Percentiles rank a stretch among this genome's conserved stretches.
phyloP scores from a whole-genome alignment of 2,329 filamentous ascomycete genomes.

The Beauveria australis region DNA sequence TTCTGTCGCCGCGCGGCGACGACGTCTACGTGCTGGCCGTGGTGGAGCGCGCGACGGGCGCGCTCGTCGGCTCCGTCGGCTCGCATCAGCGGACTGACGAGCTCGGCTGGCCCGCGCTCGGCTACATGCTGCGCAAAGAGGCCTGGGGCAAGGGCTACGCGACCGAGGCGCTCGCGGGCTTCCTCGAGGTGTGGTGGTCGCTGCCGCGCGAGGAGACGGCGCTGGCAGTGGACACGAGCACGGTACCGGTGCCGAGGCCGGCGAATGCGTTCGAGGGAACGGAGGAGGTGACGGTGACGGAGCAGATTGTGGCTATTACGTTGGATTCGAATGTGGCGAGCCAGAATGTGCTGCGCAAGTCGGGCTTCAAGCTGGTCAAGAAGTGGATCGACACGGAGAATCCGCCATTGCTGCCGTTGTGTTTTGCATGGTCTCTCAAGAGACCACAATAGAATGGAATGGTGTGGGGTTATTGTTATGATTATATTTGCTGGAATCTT shows the following conservation, averaged over 20 bases:
- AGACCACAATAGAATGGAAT: not conserved
- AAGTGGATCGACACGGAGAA: conserved; percentile 21
- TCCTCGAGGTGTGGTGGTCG: conserved; percentile 37
- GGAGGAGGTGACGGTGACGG: conserved; percentile 18
- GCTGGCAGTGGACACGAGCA: conserved; percentile 28
- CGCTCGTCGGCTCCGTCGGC: conserved; percentile 44
- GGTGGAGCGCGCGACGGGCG: conserved; percentile 35
- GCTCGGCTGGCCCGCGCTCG: conserved; percentile 49
- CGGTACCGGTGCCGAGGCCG: not conserved
- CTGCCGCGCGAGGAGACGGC: conserved; percentile 38
- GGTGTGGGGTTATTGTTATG: no score
- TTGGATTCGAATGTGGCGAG: conserved; percentile 43
- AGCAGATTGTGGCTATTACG: conserved; percentile 39
- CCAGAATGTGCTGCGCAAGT: conserved; percentile 47
- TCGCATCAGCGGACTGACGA: conserved; percentile 26
- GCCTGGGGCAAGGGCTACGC: conserved; percentile 49
- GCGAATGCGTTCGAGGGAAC: not conserved
- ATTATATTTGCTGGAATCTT: not conserved
- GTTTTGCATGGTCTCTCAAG: not conserved
- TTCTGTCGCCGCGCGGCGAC: conserved; percentile 41
- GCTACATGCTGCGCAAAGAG: conserved; percentile 47
- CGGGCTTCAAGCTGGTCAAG: conserved; percentile 42
- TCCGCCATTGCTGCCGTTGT: not conserved
- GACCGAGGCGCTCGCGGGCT: conserved; percentile 45
- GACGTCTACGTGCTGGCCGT: conserved; percentile 51